phyloP scores from a whole-genome alignment of 768 basidiomycete genomes.

The Amanita phalloides region DNA sequence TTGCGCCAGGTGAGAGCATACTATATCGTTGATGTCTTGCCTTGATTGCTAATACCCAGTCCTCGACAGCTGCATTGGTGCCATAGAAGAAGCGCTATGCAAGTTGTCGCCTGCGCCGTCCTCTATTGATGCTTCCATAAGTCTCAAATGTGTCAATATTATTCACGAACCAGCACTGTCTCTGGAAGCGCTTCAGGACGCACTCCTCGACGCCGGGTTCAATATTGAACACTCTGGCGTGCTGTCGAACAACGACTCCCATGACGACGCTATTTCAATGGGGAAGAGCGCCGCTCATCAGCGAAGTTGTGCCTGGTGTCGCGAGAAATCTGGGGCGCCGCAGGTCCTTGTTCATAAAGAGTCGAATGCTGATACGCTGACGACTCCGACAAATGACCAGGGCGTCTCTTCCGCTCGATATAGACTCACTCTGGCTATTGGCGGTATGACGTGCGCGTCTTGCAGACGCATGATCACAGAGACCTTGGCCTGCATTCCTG shows the following conservation, averaged over 20 bases:
- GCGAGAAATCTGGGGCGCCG: neutral
- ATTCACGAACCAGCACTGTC: slow-evolving; percentile 22
- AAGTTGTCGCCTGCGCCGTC: slow-evolving; percentile 26
- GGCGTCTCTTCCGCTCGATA: neutral
- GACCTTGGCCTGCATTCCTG: slow-evolving; percentile 35
- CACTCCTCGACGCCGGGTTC: slow-evolving; percentile 37
- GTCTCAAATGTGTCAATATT: slow-evolving; percentile 32
- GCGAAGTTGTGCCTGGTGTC: neutral
- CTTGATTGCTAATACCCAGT: neutral
- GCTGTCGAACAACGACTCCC: too few relatives aligned
- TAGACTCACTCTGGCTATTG: slow-evolving; percentile 35
- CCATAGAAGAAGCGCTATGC: slow-evolving; percentile 29
- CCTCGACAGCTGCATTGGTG: slow-evolving; percentile 30
- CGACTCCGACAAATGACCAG: neutral
- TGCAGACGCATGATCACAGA: slow-evolving; percentile 49
- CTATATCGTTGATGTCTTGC: neutral
- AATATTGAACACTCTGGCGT: slow-evolving; percentile 16
- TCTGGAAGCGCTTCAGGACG: slow-evolving; percentile 18
- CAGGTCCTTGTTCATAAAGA: neutral
- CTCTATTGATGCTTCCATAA: slow-evolving; percentile 32
- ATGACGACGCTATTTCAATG: neutral
- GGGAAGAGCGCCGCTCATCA: neutral
- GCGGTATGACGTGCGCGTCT: slow-evolving; percentile 71
- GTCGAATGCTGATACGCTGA: neutral
- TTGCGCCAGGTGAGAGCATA: slow-evolving; percentile 30